Evolutionary conservation across 75 land plant species (phyloP).

Genomic region (Isoetes taiwanensis): DNA sequence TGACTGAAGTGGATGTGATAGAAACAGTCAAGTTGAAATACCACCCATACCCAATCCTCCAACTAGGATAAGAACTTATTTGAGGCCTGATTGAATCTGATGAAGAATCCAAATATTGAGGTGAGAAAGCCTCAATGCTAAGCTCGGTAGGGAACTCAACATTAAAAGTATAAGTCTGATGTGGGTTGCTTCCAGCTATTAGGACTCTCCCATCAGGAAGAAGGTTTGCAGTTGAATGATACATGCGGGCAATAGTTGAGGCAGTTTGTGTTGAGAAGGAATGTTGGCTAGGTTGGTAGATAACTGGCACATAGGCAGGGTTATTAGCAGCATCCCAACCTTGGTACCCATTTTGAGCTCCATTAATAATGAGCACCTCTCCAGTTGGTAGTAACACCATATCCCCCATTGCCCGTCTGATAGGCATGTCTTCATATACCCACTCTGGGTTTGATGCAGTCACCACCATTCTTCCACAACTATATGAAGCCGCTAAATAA

Average conservation of each 20-base stretch:
- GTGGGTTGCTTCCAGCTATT: slow-evolving; percentile 22
- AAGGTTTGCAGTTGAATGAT: slow-evolving; percentile 26
- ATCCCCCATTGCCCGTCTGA: slow-evolving; percentile 23
- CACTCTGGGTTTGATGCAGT: slow-evolving; percentile 9
- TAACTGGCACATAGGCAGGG: neutral
- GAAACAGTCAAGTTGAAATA: too few species aligned
- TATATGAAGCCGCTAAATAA: neutral
- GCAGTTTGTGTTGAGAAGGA: neutral
- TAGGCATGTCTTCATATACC: slow-evolving; percentile 25
- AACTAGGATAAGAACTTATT: too few species aligned
- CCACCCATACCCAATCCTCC: too few species aligned
- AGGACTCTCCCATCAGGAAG: slow-evolving; percentile 19
- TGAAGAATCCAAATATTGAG: slow-evolving; percentile 13
- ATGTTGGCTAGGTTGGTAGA: neutral
- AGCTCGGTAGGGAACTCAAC: slow-evolving; percentile 19
- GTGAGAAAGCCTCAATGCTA: slow-evolving; percentile 25
- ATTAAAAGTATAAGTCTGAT: slow-evolving; percentile 11
- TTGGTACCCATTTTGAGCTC: slow-evolving; percentile 15
- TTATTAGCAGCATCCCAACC: neutral
- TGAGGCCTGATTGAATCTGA: neutral
- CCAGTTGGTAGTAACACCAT: slow-evolving; percentile 18
- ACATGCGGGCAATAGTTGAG: slow-evolving; percentile 9
- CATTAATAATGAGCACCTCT: slow-evolving; percentile 16
- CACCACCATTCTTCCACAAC: slow-evolving; percentile 11
- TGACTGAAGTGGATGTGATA: neutral